phyloP scores from a whole-genome alignment of 2,329 filamentous ascomycete genomes.

The Penicillium sp. region DNA sequence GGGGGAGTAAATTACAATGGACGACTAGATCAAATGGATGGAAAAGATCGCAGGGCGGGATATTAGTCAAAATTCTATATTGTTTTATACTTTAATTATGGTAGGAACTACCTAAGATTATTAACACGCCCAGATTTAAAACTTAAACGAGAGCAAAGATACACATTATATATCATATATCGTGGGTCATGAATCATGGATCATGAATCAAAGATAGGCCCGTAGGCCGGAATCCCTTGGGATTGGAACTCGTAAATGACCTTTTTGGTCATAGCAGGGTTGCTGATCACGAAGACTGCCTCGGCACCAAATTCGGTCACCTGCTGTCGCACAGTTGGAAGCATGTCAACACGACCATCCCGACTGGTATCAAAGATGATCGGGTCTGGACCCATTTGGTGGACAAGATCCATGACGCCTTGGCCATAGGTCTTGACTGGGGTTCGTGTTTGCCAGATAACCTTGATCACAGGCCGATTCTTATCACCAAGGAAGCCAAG shows the following conservation, averaged over 20 bases:
- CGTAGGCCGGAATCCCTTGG: conserved; percentile 68
- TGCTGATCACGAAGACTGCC: conserved; percentile 74
- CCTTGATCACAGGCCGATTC: conserved; percentile 50
- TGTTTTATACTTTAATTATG: not conserved
- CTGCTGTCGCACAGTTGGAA: conserved; percentile 60
- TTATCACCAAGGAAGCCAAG: conserved; percentile 62
- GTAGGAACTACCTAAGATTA: conserved; percentile 1
- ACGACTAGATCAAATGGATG: too few relatives aligned
- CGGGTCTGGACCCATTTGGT: conserved; percentile 62
- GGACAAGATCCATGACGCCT: conserved; percentile 61
- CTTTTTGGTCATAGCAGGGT: conserved; percentile 68
- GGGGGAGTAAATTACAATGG: too few relatives aligned
- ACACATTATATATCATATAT: conserved; percentile 1
- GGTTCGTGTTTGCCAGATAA: conserved; percentile 71
- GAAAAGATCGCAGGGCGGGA: too few relatives aligned
- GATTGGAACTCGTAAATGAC: conserved; percentile 71
- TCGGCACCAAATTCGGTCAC: conserved; percentile 56
- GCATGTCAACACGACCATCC: conserved; percentile 64
- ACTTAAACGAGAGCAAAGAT: not conserved
- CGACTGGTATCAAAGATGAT: conserved; percentile 69
- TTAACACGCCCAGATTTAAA: not conserved
- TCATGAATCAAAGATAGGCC: conserved; percentile 73
- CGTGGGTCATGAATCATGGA: conserved; percentile 1
- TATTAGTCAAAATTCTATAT: too few relatives aligned
- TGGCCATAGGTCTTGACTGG: conserved; percentile 67